phyloP scores from a whole-genome alignment of 169 alveolate genomes.

The Eimeria tenella region DNA sequence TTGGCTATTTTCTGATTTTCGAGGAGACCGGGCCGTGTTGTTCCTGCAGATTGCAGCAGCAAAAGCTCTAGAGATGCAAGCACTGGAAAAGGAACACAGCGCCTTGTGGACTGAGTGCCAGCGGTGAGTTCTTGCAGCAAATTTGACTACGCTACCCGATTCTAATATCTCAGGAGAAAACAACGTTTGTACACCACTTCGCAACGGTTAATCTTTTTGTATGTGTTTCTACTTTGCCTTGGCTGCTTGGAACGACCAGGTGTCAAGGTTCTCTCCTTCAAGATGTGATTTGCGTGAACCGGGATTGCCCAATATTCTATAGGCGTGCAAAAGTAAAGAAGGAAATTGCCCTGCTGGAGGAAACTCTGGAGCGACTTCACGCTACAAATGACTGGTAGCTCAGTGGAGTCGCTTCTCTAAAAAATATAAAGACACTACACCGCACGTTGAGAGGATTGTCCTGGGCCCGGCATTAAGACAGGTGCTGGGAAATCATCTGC shows the following conservation, averaged over 20 bases:
- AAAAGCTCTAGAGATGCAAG: constrained; percentile 90
- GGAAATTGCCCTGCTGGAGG: constrained; percentile 67
- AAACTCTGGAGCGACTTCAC: constrained; percentile 33
- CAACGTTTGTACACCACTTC: neutral
- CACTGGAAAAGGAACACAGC: constrained; percentile 93
- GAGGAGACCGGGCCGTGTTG: neutral
- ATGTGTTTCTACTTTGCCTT: neutral
- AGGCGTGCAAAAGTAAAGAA: constrained; percentile 95
- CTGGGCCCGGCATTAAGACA: too few relatives aligned
- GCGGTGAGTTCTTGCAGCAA: constrained; percentile 53
- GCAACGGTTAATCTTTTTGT: neutral
- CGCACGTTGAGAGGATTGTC: too few relatives aligned
- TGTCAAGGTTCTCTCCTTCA: constrained; percentile 98
- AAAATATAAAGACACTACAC: too few relatives aligned
- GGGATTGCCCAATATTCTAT: constrained; percentile 99
- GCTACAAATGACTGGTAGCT: constrained; percentile 66
- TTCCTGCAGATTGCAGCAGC: constrained; percentile 79
- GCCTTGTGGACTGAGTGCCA: constrained; percentile 99
- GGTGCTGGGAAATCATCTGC: too few relatives aligned
- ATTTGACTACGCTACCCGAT: too few relatives aligned
- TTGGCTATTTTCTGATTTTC: neutral
- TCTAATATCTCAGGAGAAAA: neutral
- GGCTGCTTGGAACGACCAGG: constrained; percentile 77
- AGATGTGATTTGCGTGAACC: constrained; percentile 97
- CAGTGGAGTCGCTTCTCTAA: neutral